Base-by-base conservation (phyloP, 768 basidiomycete genomes). In the Dioszegia hungarica region DNA sequence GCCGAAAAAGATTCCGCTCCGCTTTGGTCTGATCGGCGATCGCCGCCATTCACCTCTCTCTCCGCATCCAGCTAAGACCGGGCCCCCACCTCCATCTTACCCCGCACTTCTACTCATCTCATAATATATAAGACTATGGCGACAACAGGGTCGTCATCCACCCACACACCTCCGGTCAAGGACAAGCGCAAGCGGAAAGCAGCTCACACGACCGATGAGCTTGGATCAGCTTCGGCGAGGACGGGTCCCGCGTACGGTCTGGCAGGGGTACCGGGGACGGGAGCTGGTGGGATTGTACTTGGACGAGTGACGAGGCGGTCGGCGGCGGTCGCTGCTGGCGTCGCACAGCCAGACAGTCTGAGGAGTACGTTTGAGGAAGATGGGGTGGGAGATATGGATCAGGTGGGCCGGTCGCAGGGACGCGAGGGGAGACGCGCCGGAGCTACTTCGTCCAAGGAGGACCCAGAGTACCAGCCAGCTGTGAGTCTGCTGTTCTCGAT, bases 271-370 rank as follows among this genome's bases (percentile, higher is more conserved):
- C 8, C 10, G 8, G 45, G 45, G 45, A 47, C 28, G 10, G 48
- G 34, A 22, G 56, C 34, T 25, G 57, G 53, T n/a, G 48, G 36
- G 38, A 33, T 31, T 10, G 28, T 25, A 2, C 31, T 36, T 4
- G 47, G 47, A 34, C 27, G 52, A 19, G 54, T 60, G 45, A 60
- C 54, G 37, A 54, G 54, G 46, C 31, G 59, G 46, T 55, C 45
- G 17, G 37, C 39, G 0, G 49, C 33, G 29, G 27, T 36, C 10
- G 57, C 19, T 28, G 6, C 41, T 10, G 22, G 20, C 8, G 36
- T n/a, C 11, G 14, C 14, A 14, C 22, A 38, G 22, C n/a, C n/a
- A n/a, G 47, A 22, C 8, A 44, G n/a, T 8, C 5, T 17, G 10
- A 15, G 22, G 33, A 51, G 9, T 33, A 33, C 28, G n/a, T 19